Percentiles rank a stretch among this genome's conserved stretches.
Evolutionary conservation across 345 rosid genomes (phyloP).

Genomic region (Hirschfeldia incana): DNA sequence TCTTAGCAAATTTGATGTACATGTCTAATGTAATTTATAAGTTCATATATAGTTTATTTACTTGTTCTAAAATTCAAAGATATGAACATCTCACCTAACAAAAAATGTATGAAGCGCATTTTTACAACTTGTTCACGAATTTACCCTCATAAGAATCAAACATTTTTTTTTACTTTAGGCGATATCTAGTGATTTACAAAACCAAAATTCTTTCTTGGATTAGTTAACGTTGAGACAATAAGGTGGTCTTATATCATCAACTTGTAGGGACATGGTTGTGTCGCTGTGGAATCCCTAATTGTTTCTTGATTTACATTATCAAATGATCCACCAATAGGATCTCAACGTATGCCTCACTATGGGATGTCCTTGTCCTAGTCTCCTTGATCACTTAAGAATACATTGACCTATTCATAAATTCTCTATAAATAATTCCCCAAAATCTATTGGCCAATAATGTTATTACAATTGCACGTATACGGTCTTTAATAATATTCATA

Average conservation of each 20-base stretch:
- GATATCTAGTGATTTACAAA: neutral
- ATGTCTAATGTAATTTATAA: neutral
- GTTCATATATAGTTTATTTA: neutral
- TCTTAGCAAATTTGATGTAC: neutral
- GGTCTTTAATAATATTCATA: neutral
- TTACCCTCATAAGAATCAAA: slow-evolving; percentile 20
- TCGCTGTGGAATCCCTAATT: slow-evolving; percentile 3
- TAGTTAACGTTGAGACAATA: slow-evolving; percentile 12
- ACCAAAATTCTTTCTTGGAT: neutral
- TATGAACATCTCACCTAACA: slow-evolving; percentile 1
- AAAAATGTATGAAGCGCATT: neutral
- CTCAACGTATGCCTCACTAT: slow-evolving; percentile 24
- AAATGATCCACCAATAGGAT: slow-evolving; percentile 7
- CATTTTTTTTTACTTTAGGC: neutral
- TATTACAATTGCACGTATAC: slow-evolving; percentile 18
- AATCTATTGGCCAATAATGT: slow-evolving; percentile 22
- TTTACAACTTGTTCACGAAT: neutral
- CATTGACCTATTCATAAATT: slow-evolving; percentile 20
- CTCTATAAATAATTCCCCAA: slow-evolving; percentile 8
- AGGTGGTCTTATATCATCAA: neutral
- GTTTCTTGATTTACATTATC: slow-evolving; percentile 3
- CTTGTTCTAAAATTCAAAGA: slow-evolving; percentile 2
- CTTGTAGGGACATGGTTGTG: slow-evolving; percentile 3
- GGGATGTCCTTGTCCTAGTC: slow-evolving; percentile 14
- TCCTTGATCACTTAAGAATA: slow-evolving; percentile 16